Percentiles rank a stretch among this genome's conserved stretches.
These are phyloP conservation scores for Prunus fruticosa DNA, from an alignment of 306 rosid genomes.

Conservation along the genomic window DNA sequence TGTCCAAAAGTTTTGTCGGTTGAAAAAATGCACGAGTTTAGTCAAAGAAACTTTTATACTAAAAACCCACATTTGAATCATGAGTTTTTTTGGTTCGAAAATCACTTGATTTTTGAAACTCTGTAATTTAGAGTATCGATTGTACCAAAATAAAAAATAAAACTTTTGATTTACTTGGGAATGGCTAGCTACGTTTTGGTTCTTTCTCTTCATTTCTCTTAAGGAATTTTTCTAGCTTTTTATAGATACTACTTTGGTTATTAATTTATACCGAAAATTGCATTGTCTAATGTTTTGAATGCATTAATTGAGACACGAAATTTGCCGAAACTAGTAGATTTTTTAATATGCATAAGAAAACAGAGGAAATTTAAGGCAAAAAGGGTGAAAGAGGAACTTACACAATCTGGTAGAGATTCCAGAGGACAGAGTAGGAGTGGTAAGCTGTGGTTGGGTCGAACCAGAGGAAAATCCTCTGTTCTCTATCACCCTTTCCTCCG, in stretches of 20 bases:
- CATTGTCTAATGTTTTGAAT: no score
- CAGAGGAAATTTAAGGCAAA: not conserved
- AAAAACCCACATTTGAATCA: not conserved
- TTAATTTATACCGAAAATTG: no score
- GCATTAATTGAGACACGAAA: no score
- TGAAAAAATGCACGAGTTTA: not conserved
- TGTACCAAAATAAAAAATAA: no score
- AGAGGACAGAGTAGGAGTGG: slow-evolving; percentile 79
- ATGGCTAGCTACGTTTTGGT: no score
- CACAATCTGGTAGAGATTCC: slow-evolving; percentile 80
- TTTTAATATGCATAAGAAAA: not conserved
- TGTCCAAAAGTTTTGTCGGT: not conserved
- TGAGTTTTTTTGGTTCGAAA: not conserved
- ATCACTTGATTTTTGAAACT: not conserved
- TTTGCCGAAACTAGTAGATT: no score
- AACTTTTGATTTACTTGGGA: no score
- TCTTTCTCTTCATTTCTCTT: not conserved
- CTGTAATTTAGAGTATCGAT: not conserved
- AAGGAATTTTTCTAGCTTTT: not conserved
- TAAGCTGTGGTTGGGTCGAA: slow-evolving; percentile 73
- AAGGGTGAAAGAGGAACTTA: slow-evolving; percentile 26
- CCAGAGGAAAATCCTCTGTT: slow-evolving; percentile 92
- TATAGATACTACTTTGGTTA: no score
- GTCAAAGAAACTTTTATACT: not conserved
- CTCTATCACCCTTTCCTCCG: slow-evolving; percentile 84